These are phyloP conservation scores for Colletotrichum chlorophyti DNA, from an alignment of 2,329 filamentous ascomycete species.

Conservation along the genomic window DNA sequence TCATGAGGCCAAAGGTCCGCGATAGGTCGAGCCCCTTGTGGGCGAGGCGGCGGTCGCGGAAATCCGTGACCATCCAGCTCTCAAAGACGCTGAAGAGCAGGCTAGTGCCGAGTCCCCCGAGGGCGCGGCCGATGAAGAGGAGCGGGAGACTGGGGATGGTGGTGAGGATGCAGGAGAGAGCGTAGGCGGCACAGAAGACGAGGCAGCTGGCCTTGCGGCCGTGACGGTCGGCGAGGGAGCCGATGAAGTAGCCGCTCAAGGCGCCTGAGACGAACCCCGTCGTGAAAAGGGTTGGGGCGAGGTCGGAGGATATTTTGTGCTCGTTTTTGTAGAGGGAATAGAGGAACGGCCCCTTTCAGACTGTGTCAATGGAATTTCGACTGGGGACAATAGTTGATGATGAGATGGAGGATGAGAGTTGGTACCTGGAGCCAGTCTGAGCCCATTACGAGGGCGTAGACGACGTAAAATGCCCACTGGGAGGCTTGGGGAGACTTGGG, in stretches of 20 bases:
- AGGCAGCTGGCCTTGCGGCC: constrained; percentile 61
- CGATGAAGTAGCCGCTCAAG: constrained; percentile 52
- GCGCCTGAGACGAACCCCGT: constrained; percentile 52
- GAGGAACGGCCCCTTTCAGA: constrained; percentile 40
- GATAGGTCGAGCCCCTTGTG: constrained; percentile 50
- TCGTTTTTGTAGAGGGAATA: constrained; percentile 44
- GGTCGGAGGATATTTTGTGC: constrained; percentile 34
- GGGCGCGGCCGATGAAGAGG: constrained; percentile 58
- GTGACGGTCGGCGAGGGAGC: constrained; percentile 54
- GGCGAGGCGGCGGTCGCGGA: constrained; percentile 49
- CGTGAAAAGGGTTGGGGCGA: constrained; percentile 48
- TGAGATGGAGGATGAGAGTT: not conserved
- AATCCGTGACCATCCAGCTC: constrained; percentile 67
- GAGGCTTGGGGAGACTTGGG: constrained; percentile 25
- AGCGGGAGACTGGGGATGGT: constrained; percentile 40
- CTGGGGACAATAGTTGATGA: not conserved
- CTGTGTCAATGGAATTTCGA: not conserved
- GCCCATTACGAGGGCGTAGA: constrained; percentile 57
- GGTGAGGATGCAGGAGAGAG: constrained; percentile 55
- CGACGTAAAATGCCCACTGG: constrained; percentile 44
- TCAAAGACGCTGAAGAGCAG: constrained; percentile 66
- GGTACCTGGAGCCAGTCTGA: constrained; percentile 59
- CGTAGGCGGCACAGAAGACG: constrained; percentile 60
- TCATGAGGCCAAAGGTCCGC: constrained; percentile 57
- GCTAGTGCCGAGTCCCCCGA: constrained; percentile 62